Evolutionary conservation across 2,329 filamentous ascomycete species (phyloP).

Genomic region (Pseudogymnoascus sp.): DNA sequence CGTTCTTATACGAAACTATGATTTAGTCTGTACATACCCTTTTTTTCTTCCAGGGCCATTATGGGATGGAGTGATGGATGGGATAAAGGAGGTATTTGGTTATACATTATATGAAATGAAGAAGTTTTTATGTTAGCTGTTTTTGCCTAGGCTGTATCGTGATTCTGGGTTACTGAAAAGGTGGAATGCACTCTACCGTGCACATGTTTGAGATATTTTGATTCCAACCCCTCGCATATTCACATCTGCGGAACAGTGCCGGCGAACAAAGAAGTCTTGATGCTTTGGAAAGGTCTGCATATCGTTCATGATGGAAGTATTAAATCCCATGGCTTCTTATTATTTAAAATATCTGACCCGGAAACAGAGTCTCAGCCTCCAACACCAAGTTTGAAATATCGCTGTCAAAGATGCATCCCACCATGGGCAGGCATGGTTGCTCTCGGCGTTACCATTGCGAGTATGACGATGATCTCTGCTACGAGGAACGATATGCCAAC

Average conservation of each 20-base stretch:
- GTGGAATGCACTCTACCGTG: neutral
- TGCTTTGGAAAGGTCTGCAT: neutral
- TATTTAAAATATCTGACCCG: neutral
- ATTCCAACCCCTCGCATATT: neutral
- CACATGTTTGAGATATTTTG: neutral
- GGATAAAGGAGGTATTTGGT: conserved; percentile 7
- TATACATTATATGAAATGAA: conserved; percentile 9
- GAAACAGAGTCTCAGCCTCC: neutral
- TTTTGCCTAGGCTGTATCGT: neutral
- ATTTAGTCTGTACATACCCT: conserved; percentile 6
- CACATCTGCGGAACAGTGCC: neutral
- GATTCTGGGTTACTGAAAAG: neutral
- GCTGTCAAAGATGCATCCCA: neutral
- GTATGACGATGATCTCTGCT: neutral
- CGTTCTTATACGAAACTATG: conserved; percentile 3
- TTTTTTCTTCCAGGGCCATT: conserved; percentile 4
- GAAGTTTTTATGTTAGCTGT: neutral
- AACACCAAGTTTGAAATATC: neutral
- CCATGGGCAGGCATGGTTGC: neutral
- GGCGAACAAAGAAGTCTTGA: neutral
- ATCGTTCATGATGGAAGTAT: neutral
- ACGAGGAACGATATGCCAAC: too few species aligned
- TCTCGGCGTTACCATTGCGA: neutral
- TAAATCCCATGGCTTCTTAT: neutral
- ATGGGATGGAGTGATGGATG: neutral